These are phyloP conservation scores for Colletotrichum cereale DNA, from an alignment of 2,329 filamentous ascomycete species.

Conservation along the genomic window DNA sequence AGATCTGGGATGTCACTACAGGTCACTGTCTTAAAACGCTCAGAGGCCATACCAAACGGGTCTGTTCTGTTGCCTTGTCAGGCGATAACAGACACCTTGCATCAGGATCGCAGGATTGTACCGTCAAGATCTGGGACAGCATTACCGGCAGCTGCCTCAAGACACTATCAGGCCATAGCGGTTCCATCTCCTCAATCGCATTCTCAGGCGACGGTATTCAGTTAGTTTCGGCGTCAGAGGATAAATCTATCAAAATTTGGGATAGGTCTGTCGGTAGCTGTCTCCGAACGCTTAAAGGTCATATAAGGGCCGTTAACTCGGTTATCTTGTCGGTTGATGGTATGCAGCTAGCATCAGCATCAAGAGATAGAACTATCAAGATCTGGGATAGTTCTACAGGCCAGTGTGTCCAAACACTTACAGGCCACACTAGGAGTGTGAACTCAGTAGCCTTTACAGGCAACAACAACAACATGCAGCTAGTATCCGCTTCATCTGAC, in stretches of 20 bases:
- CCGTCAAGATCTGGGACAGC: not conserved
- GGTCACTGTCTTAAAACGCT: not conserved
- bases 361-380: not conserved
- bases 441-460: not conserved
- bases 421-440: not conserved
- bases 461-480: not conserved
- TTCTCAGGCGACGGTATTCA: not conserved
- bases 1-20: not conserved
- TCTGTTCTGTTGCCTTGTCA: not conserved
- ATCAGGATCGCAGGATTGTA: not conserved
- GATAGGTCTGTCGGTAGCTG: not conserved
- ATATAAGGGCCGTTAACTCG: not conserved
- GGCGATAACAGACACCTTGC: not conserved
- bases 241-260: not conserved
- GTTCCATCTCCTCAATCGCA: not conserved
- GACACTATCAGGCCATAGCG: not conserved
- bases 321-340: not conserved
- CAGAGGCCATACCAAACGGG: fast-evolving
- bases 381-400: not conserved
- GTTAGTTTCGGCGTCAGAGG: not conserved
- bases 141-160: not conserved
- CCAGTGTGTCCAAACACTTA: not conserved
- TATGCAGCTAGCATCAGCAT: not conserved
- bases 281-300: not conserved
- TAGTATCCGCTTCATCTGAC: not conserved